These are phyloP conservation scores for Styphnolobium japonicum DNA, from an alignment of 306 rosid genomes.

Conservation along the genomic window DNA sequence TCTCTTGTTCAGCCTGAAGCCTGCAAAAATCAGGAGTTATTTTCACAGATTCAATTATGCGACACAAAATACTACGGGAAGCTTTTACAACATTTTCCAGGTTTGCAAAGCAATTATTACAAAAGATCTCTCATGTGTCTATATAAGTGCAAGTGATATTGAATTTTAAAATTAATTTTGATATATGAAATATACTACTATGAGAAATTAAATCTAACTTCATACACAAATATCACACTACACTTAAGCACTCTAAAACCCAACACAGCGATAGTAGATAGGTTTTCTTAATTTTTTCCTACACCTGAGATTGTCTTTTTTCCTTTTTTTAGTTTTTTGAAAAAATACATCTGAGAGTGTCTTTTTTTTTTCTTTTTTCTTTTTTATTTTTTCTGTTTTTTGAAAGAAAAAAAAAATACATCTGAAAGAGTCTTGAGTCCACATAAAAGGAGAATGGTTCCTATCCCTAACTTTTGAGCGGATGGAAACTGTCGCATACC, in stretches of 20 bases:
- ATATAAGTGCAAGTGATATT: neutral
- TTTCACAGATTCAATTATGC: conserved; percentile 7
- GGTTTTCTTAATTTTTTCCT: neutral
- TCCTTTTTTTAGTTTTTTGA: no score
- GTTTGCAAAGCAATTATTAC: conserved; percentile 24
- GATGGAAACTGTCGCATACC: neutral
- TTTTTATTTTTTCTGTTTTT: no score
- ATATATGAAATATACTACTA: neutral
- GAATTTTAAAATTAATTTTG: neutral
- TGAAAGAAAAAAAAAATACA: neutral
- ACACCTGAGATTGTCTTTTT: neutral
- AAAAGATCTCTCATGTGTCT: neutral
- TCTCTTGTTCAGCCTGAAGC: conserved; percentile 85
- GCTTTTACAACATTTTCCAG: conserved; percentile 5
- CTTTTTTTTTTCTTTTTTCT: neutral
- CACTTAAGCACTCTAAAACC: neutral
- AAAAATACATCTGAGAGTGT: neutral
- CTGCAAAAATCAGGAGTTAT: conserved; percentile 39
- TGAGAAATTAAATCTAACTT: neutral
- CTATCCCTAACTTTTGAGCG: neutral
- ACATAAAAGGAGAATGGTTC: neutral
- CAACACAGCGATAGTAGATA: neutral
- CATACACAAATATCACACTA: neutral
- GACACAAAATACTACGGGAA: neutral
- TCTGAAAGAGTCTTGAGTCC: neutral